Percentiles rank a stretch among this genome's conserved stretches.
phyloP scores from a whole-genome alignment of 208 protist genomes.

The Leishmania tarentolae region DNA sequence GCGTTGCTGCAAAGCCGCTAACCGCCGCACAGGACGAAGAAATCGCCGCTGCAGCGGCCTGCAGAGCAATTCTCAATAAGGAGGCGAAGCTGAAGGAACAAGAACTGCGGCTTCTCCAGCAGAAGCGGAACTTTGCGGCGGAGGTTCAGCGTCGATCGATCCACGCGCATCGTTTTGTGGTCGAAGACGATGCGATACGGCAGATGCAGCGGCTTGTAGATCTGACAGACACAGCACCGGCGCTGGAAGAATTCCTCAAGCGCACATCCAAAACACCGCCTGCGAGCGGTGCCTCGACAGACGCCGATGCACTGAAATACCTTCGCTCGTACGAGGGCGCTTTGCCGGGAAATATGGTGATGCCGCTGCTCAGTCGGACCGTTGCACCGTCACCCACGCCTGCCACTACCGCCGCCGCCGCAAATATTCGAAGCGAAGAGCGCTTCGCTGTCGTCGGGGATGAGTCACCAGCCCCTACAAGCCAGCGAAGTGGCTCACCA shows the following conservation, averaged over 20 bases:
- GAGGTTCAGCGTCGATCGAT: constrained; percentile 48
- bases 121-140: constrained; percentile 59
- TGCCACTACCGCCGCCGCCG: not conserved
- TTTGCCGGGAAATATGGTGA: not conserved
- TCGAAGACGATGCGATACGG: constrained; percentile 45
- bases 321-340: constrained; percentile 20
- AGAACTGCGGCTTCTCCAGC: constrained; percentile 49
- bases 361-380: not conserved
- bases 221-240: constrained; percentile 27
- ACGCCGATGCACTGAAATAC: constrained; percentile 24
- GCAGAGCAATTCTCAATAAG: constrained; percentile 50
- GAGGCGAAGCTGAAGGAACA: constrained; percentile 50
- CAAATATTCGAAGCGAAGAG: not conserved
- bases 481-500: not conserved
- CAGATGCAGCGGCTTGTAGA: constrained; percentile 49
- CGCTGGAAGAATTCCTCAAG: constrained; percentile 42
- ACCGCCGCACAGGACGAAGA: constrained; percentile 26
- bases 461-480: not conserved
- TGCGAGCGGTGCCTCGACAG: constrained; percentile 4
- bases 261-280: constrained; percentile 12
- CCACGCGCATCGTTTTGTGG: constrained; percentile 25
- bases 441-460: not conserved
- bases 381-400: constrained; percentile 1
- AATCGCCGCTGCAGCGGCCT: constrained; percentile 49
- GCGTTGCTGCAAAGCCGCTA: constrained; percentile 11